Conservation (phyloP, 2,329 filamentous ascomycete species). For the Didymella sp. region DNA sequence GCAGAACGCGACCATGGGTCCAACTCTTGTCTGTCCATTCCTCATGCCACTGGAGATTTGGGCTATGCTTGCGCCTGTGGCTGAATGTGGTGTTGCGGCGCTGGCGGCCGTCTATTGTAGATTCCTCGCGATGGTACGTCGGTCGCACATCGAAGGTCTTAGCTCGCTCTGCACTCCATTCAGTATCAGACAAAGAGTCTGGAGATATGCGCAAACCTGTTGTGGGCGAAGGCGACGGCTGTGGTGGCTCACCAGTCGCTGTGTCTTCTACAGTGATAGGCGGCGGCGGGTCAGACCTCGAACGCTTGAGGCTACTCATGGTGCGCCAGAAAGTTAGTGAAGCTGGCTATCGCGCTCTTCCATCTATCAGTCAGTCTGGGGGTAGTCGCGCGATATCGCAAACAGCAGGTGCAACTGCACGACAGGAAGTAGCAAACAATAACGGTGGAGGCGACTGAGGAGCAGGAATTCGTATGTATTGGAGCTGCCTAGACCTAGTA, state of each 20-base stretch:
- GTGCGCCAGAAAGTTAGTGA: constrained; percentile 3
- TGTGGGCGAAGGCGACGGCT: constrained; percentile 33
- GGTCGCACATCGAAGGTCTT: constrained; percentile 26
- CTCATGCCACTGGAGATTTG: constrained; percentile 48
- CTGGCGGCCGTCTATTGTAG: constrained; percentile 20
- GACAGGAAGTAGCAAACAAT: constrained; percentile 4
- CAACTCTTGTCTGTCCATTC: constrained; percentile 48
- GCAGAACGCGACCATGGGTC: constrained; percentile 56
- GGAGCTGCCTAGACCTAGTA: constrained; percentile 1
- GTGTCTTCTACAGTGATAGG: constrained; percentile 48
- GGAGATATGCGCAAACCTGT: constrained; percentile 18
- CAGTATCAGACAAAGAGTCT: background rate
- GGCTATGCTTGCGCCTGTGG: constrained; percentile 44
- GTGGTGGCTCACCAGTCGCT: constrained; percentile 30
- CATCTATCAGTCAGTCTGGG: background rate
- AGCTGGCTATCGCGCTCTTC: background rate
- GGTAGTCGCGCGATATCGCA: background rate
- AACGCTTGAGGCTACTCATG: constrained; percentile 17
- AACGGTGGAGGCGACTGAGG: background rate
- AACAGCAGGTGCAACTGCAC: constrained; percentile 7
- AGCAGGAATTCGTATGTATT: background rate
- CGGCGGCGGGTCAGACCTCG: constrained; percentile 36
- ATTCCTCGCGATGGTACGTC: constrained; percentile 20
- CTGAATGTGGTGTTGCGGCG: constrained; percentile 31
- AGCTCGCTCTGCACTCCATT: constrained; percentile 21